Evolutionary conservation across 345 rosid genomes (phyloP).

Genomic region (Eucalyptus grandis): DNA sequence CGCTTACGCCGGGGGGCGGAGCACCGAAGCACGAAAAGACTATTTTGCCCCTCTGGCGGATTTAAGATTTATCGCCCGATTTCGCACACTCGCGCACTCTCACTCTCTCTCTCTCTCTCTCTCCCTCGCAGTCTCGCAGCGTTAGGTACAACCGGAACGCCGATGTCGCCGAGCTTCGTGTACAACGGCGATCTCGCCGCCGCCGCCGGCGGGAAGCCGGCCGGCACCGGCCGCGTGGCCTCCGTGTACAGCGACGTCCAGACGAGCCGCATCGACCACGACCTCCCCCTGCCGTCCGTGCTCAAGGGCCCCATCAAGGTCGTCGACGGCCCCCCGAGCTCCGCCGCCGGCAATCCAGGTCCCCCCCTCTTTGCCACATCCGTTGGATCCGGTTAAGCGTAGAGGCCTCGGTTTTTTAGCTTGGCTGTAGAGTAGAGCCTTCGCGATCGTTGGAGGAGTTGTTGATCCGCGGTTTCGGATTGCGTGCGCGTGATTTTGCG

Average conservation of each 20-base stretch:
- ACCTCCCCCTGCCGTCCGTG: conserved; percentile 80
- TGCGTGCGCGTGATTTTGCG: not conserved
- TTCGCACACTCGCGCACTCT: not conserved
- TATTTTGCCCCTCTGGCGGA: not conserved
- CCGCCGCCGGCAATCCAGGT: conserved; percentile 97
- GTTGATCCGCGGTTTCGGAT: not conserved
- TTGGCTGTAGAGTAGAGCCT: not conserved
- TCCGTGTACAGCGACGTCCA: conserved; percentile 88
- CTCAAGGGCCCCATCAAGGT: conserved; percentile 48
- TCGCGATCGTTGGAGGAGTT: not conserved
- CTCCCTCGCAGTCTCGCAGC: not conserved
- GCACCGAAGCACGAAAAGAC: conserved; percentile 2
- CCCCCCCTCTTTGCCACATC: not conserved
- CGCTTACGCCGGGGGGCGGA: conserved; percentile 3
- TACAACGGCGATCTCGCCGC: conserved; percentile 17
- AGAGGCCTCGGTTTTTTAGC: not conserved
- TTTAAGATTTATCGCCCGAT: not conserved
- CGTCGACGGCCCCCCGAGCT: conserved; percentile 83
- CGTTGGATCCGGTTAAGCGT: not conserved
- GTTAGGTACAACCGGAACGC: not conserved
- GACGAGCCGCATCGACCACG: conserved; percentile 58
- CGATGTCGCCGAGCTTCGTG: conserved; percentile 57
- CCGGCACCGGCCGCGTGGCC: conserved; percentile 35
- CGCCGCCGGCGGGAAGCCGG: conserved; percentile 5
- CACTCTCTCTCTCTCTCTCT: not conserved